These are phyloP conservation scores for Ascochyta rabiei DNA, from an alignment of 2,329 filamentous ascomycete species.

Conservation along the genomic window DNA sequence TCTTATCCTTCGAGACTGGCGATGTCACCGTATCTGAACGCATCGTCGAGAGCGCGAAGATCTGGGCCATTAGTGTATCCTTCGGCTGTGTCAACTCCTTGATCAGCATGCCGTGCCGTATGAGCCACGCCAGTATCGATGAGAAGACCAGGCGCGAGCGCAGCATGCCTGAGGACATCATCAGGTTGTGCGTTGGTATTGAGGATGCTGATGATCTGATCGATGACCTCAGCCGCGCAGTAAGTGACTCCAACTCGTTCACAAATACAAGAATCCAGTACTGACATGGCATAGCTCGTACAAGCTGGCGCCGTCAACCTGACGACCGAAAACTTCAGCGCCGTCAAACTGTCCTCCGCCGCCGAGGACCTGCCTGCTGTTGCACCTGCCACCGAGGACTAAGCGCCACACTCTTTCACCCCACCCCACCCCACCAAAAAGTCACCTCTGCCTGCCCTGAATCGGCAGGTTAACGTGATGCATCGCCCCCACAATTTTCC, in stretches of 20 bases:
- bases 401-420: constrained; percentile 1
- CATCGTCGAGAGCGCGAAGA: constrained; percentile 88
- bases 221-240: constrained; percentile 88
- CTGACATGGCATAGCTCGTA: constrained; percentile 62
- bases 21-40: constrained; percentile 82
- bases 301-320: constrained; percentile 93
- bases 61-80: constrained; percentile 96
- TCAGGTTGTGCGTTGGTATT: constrained; percentile 93
- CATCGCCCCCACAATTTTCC: background rate
- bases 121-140: constrained; percentile 99
- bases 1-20: constrained; percentile 95
- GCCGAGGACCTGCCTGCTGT: constrained; percentile 16
- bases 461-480: constrained; percentile 46
- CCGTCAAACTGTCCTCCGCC: constrained; percentile 45
- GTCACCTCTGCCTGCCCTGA: constrained; percentile 44
- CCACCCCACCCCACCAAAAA: constrained; percentile 13
- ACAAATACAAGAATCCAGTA: too few species aligned
- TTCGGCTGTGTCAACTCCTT: constrained; percentile 98
- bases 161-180: constrained; percentile 95
- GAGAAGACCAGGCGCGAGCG: constrained; percentile 75
- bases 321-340: constrained; percentile 80
- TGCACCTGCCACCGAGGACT: constrained; percentile 20
- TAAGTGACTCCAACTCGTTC: constrained; percentile 58
- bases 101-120: constrained; percentile 99
- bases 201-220: constrained; percentile 91